phyloP scores from a whole-genome alignment of 2,329 filamentous ascomycete genomes.

The Annulohypoxylon truncatum region DNA sequence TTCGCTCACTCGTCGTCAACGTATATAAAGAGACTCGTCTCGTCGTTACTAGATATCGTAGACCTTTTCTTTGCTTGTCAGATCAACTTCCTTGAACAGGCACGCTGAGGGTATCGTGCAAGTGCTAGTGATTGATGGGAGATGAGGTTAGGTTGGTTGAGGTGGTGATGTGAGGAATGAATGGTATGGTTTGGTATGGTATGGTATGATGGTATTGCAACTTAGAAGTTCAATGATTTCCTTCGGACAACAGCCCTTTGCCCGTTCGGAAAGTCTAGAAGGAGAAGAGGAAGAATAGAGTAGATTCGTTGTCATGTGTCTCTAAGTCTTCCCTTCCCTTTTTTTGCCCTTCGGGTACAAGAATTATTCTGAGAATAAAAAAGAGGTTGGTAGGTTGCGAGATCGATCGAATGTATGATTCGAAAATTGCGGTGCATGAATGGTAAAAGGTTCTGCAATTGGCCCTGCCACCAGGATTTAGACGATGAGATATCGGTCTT shows the following conservation, averaged over 20 bases:
- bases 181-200: conserved; percentile 4
- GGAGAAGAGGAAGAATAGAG: conserved; percentile 44
- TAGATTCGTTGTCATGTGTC: conserved; percentile 44
- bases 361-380: conserved; percentile 31
- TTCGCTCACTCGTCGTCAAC: conserved; percentile 7
- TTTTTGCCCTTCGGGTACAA: conserved; percentile 40
- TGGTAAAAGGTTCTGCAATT: conserved; percentile 42
- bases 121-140: conserved; percentile 10
- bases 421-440: conserved; percentile 28
- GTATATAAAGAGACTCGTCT: conserved; percentile 28
- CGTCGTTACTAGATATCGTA: conserved; percentile 24
- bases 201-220: conserved; percentile 43
- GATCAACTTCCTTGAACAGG: conserved; percentile 42
- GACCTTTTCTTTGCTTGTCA: conserved; percentile 42
- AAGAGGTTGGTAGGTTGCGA: conserved; percentile 45
- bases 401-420: conserved; percentile 29
- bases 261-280: conserved; percentile 36
- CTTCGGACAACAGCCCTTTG: conserved; percentile 39
- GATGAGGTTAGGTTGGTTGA: conserved; percentile 15
- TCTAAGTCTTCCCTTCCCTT: conserved; percentile 37
- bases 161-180: conserved; percentile 32
- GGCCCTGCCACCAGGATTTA: conserved; percentile 44
- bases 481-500: conserved; percentile 32
- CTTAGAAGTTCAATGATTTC: conserved; percentile 48
- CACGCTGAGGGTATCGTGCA: conserved; percentile 30